Percentiles rank a stretch among this genome's conserved stretches.
phyloP scores from a whole-genome alignment of 768 basidiomycete genomes.

The Tricholoma flavovirens region DNA sequence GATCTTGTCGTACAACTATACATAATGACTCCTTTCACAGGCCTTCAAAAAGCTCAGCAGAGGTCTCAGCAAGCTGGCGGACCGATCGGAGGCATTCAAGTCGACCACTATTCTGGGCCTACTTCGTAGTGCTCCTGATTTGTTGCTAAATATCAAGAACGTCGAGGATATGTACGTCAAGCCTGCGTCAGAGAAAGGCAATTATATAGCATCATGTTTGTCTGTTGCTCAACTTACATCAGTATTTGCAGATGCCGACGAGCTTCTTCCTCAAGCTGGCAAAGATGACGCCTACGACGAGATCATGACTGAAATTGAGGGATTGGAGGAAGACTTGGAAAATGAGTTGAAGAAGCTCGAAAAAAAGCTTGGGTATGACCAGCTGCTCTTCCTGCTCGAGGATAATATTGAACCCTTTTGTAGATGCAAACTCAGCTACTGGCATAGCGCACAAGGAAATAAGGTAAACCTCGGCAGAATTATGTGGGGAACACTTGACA shows the following conservation, averaged over 20 bases:
- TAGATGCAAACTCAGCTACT: slow-evolving; percentile 31
- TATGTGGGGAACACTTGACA: neutral
- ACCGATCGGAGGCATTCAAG: slow-evolving; percentile 66
- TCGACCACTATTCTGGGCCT: slow-evolving; percentile 73
- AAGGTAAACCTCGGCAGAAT: slow-evolving; percentile 44
- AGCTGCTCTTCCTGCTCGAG: slow-evolving; percentile 4
- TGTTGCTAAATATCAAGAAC: slow-evolving; percentile 63
- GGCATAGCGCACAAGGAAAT: slow-evolving; percentile 71
- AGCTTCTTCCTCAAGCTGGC: slow-evolving; percentile 77
- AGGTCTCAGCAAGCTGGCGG: slow-evolving; percentile 57
- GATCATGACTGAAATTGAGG: slow-evolving; percentile 63
- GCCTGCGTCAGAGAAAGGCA: slow-evolving; percentile 55
- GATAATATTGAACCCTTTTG: slow-evolving; percentile 5
- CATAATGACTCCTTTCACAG: slow-evolving; percentile 27
- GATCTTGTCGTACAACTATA: neutral
- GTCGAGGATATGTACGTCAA: slow-evolving; percentile 66
- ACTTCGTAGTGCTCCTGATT: slow-evolving; percentile 76
- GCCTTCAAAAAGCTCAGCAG: slow-evolving; percentile 70
- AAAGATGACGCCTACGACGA: slow-evolving; percentile 83
- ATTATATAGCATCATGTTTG: neutral
- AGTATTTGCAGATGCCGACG: slow-evolving; percentile 45
- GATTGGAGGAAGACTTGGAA: slow-evolving; percentile 70
- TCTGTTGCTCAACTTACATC: neutral
- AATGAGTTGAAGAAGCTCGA: slow-evolving; percentile 57
- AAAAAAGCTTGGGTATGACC: slow-evolving; percentile 57